phyloP scores from a whole-genome alignment of 164 flowering plant genomes.

The Piper betle region DNA sequence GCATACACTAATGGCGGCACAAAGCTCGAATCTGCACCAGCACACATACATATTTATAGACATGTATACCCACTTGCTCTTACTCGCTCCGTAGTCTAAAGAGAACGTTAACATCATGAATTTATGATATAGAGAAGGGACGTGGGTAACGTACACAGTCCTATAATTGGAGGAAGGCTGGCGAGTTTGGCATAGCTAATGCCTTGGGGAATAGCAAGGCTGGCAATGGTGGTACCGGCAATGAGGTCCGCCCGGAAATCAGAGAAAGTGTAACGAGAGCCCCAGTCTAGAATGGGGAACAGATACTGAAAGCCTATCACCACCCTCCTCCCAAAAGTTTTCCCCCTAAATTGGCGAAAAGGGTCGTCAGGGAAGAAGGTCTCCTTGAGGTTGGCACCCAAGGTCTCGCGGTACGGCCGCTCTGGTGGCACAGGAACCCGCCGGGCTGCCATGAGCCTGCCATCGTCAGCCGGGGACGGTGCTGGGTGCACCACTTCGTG shows the following conservation, averaged over 20 bases:
- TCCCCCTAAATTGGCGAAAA: constrained; percentile 63
- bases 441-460: too few species aligned
- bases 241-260: constrained; percentile 69
- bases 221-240: constrained; percentile 88
- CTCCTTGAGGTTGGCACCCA: constrained; percentile 48
- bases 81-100: background rate
- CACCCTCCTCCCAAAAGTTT: constrained; percentile 22
- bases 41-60: background rate
- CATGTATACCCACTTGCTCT: too few species aligned
- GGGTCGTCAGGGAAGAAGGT: constrained; percentile 98
- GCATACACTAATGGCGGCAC: constrained; percentile 93
- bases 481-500: too few species aligned
- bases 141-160: constrained; percentile 43
- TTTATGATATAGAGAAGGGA: background rate
- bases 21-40: constrained; percentile 77
- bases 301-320: constrained; percentile 52
- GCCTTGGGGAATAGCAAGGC: constrained; percentile 97
- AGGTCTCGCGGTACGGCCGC: constrained; percentile 44
- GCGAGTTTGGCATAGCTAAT: constrained; percentile 93
- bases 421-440: constrained; percentile 58
- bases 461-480: too few species aligned
- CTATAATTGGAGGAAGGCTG: constrained; percentile 81
- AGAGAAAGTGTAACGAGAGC: constrained; percentile 45
- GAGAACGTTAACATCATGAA: background rate
- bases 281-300: constrained; percentile 84